Base-by-base conservation (phyloP, 75 land plant species). In the Pseudotsuga menziesii region DNA sequence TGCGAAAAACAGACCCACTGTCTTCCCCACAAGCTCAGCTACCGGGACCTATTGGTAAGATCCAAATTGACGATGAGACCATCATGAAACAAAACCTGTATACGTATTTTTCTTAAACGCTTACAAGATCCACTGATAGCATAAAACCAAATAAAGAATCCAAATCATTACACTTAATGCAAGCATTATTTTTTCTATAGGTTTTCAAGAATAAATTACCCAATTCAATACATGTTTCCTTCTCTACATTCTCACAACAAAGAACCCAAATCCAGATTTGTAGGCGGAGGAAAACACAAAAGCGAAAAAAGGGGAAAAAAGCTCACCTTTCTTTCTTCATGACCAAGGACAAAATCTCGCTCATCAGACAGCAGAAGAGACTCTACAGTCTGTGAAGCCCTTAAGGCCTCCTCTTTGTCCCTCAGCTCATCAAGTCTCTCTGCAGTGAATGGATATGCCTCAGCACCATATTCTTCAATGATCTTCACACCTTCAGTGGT, bases 11-110 rank as follows among this genome's bases (percentile, higher is more conserved):
- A 92, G 78, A 12, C 82, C 82, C 12, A 92, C 83, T 4, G 70
- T 78, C 75, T 86, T 88, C 57, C 95, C 94, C 78, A 84, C 87
- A 20, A 92, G 87, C 29, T 88, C 89, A 1, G 90, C 58, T 4
- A 90, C 82, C 56, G 83, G 85, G 2, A 90, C 84, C 91, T 92
- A 78, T 13, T 76, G 36, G 56, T 1, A 25, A 36, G 9, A 58
- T 0, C 2, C 41, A 39, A 39, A 39, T 4, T 39, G 32, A 29
- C 4, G 4, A 39, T 4, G 4, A 39, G 4, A 39, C 41, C 4
- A 39, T 39, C 41, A 39, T 39, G 41, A 39, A 39, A 39, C 4
- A 39, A 39, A 39, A 4, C 4, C 4, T 39, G 4, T 39, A 4
- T 4, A 39, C 41, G 4, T 39, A 39, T 48, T 48, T 9, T 48